Conservation (phyloP, 768 basidiomycete species). For the Tulasnella calospora region DNA sequence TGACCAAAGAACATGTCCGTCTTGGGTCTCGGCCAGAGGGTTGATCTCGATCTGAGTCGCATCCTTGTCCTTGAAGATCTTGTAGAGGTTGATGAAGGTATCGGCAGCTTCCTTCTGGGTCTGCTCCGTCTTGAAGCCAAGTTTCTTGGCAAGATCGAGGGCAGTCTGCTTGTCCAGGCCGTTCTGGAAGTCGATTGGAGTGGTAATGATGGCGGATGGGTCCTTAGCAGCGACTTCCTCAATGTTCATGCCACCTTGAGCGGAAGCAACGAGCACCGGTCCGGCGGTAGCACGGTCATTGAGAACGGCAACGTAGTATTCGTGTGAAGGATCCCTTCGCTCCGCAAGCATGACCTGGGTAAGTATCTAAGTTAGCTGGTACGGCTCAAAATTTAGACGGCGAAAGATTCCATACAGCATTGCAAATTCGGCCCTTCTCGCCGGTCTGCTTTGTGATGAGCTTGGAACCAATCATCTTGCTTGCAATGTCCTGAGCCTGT, state of each 20-base stretch:
- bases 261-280: slow-evolving; percentile 88
- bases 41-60: slow-evolving; percentile 99
- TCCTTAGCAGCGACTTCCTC: slow-evolving; percentile 98
- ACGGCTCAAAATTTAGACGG: background rate
- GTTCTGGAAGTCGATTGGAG: slow-evolving; percentile 77
- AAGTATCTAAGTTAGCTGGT: background rate
- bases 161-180: slow-evolving; percentile 73
- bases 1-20: slow-evolving; percentile 90
- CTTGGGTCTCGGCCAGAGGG: slow-evolving; percentile 86
- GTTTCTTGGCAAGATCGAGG: slow-evolving; percentile 72
- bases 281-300: slow-evolving; percentile 88
- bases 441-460: slow-evolving; percentile 99
- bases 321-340: slow-evolving; percentile 85
- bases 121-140: slow-evolving; percentile 73
- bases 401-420: slow-evolving; percentile 54
- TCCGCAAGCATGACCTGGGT: slow-evolving; percentile 94
- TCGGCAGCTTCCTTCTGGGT: slow-evolving; percentile 83
- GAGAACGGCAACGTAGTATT: slow-evolving; percentile 95
- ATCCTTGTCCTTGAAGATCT: slow-evolving; percentile 97
- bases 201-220: slow-evolving; percentile 91
- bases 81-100: slow-evolving; percentile 90
- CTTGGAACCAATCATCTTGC: slow-evolving; percentile 89
- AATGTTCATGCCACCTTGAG: slow-evolving; percentile 99
- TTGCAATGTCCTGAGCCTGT: slow-evolving; percentile 80
- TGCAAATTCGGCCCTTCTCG: slow-evolving; percentile 85